These are phyloP conservation scores for Micractinium conductrix DNA, from an alignment of 139 green algal species.

Conservation along the genomic window DNA sequence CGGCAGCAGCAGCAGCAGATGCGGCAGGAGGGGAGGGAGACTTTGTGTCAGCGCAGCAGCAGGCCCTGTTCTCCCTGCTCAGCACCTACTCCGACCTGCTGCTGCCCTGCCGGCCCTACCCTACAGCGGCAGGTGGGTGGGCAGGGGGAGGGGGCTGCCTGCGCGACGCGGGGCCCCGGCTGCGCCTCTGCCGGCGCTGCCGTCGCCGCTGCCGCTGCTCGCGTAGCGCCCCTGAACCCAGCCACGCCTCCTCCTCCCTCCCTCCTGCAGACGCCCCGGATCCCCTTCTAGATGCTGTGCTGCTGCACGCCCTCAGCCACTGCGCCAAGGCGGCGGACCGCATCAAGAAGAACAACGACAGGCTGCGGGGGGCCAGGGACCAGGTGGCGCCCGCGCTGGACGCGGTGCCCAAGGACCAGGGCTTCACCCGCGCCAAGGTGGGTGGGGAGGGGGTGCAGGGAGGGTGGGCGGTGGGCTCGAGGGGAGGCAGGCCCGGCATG, in stretches of 20 bases:
- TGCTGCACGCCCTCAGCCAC: slow-evolving; percentile 91
- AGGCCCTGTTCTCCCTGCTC: slow-evolving; percentile 62
- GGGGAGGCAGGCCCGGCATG: not conserved
- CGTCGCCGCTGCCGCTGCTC: not conserved
- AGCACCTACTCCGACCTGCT: slow-evolving; percentile 71
- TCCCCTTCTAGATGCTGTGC: slow-evolving; percentile 66
- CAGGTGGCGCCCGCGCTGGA: not conserved
- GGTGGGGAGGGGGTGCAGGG: not conserved
- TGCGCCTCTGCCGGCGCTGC: not conserved
- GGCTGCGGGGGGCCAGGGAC: slow-evolving; percentile 28
- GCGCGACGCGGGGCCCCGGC: not conserved
- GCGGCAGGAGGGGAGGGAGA: not conserved
- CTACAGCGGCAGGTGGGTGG: not conserved
- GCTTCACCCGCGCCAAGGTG: slow-evolving; percentile 87
- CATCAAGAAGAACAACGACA: slow-evolving; percentile 91
- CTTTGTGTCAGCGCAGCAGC: slow-evolving; percentile 59
- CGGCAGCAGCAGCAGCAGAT: not conserved
- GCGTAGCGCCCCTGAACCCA: not conserved
- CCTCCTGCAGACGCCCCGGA: slow-evolving; percentile 41
- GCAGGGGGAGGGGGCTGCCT: no score
- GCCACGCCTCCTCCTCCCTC: not conserved
- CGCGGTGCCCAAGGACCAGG: slow-evolving; percentile 77
- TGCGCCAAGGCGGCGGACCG: slow-evolving; percentile 75
- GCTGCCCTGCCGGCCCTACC: slow-evolving; percentile 58
- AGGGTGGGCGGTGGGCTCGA: not conserved